Conservation (phyloP, 2,329 filamentous ascomycete genomes). For the Escovopsis sp. region DNA sequence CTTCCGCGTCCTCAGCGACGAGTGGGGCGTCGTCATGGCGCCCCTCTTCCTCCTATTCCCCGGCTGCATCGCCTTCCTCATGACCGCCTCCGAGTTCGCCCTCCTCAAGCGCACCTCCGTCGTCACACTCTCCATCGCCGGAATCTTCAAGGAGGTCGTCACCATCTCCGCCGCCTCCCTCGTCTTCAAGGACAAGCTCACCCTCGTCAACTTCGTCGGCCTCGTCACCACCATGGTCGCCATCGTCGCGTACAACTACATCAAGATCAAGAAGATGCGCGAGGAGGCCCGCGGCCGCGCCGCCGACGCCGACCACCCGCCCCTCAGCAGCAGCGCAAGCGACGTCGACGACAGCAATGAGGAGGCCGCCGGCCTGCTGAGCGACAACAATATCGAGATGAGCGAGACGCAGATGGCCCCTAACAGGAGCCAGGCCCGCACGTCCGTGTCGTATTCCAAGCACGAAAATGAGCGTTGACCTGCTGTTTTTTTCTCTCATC, state of each 20-base stretch:
- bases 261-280: constrained; percentile 86
- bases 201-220: constrained; percentile 73
- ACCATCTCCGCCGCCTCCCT: constrained; percentile 82
- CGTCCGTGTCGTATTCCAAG: too few species aligned
- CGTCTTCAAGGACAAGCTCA: constrained; percentile 80
- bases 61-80: constrained; percentile 80
- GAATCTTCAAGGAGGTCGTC: constrained; percentile 97
- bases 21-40: constrained; percentile 53
- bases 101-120: constrained; percentile 89
- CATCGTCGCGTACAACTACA: constrained; percentile 83
- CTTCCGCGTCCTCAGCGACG: constrained; percentile 44
- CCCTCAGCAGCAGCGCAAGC: constrained; percentile 23
- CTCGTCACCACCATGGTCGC: constrained; percentile 77
- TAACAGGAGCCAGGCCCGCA: too few species aligned
- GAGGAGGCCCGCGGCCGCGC: constrained; percentile 46
- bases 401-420: constrained; percentile 13
- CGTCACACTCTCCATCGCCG: constrained; percentile 88
- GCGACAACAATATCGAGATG: constrained; percentile 22
- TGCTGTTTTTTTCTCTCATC: too few species aligned
- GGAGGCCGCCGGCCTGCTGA: constrained; percentile 31
- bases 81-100: constrained; percentile 94
- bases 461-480: too few species aligned
- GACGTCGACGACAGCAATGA: constrained; percentile 29
- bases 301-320: constrained; percentile 17
- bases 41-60: constrained; percentile 74